phyloP scores from a whole-genome alignment of 257 asterid genomes.

The Scutellaria barbata region DNA sequence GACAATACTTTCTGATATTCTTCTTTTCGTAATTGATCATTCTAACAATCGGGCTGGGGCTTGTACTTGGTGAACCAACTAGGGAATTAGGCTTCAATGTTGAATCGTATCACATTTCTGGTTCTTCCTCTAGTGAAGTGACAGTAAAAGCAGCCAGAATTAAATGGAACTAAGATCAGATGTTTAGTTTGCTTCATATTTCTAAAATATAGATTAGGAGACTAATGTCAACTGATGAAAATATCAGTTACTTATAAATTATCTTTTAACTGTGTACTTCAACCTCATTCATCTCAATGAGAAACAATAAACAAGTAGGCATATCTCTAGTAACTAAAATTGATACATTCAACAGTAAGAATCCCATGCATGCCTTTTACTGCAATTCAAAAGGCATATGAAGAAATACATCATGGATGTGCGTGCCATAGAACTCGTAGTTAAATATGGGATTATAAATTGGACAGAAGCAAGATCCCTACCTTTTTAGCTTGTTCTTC shows the following conservation, averaged over 20 bases:
- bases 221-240: conserved; percentile 24
- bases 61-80: too few species aligned
- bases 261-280: conserved; percentile 19
- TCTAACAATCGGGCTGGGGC: too few species aligned
- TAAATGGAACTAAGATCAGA: neutral
- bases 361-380: neutral
- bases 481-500: conserved; percentile 87
- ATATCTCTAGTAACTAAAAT: conserved; percentile 9
- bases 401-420: neutral
- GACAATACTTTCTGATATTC: too few species aligned
- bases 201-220: neutral
- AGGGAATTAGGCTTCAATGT: too few species aligned
- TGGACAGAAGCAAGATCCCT: conserved; percentile 27
- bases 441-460: conserved; percentile 1
- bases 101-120: neutral
- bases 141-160: neutral
- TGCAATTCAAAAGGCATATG: conserved; percentile 8
- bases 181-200: conserved; percentile 12
- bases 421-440: neutral
- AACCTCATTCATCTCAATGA: conserved; percentile 19
- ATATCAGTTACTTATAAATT: conserved; percentile 1
- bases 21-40: too few species aligned
- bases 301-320: conserved; percentile 21
- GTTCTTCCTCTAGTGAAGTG: neutral
- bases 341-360: conserved; percentile 24